Evolutionary conservation across 2,329 filamentous ascomycete genomes (phyloP).

Genomic region (Paramyrothecium roridum): DNA sequence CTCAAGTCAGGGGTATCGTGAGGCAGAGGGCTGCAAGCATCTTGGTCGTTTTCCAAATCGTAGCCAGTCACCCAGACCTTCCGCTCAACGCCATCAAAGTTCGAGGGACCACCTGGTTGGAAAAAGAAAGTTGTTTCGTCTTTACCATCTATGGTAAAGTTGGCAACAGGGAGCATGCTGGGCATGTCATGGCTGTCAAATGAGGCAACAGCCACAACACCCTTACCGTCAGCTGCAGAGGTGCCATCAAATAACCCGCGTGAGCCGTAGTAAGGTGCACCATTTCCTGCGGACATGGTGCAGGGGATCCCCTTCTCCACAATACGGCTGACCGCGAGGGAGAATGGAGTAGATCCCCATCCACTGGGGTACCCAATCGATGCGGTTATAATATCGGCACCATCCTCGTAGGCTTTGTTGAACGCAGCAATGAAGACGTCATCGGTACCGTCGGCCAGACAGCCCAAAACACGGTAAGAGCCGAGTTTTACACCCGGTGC

Average conservation of each 20-base stretch:
- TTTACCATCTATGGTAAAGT: constrained; percentile 26
- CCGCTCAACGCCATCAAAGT: not conserved
- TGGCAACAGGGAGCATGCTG: constrained; percentile 29
- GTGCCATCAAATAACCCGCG: not conserved
- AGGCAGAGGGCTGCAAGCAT: constrained; percentile 24
- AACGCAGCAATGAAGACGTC: constrained; percentile 55
- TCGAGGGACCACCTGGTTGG: not conserved
- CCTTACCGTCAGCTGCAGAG: constrained; percentile 34
- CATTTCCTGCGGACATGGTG: not conserved
- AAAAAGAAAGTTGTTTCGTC: not conserved
- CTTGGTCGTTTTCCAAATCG: not conserved
- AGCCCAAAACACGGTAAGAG: constrained; percentile 52
- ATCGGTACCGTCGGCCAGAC: constrained; percentile 34
- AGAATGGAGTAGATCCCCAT: not conserved
- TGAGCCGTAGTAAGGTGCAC: not conserved
- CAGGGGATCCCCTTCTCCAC: not conserved
- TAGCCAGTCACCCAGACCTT: not conserved
- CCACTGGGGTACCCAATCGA: constrained; percentile 33
- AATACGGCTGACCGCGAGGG: not conserved
- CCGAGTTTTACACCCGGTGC: constrained; percentile 52
- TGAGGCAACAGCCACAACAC: constrained; percentile 41
- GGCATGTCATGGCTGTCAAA: constrained; percentile 37
- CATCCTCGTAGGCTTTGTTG: constrained; percentile 53
- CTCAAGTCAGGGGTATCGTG: constrained; percentile 48
- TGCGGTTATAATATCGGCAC: constrained; percentile 49